Base-by-base conservation (phyloP, 176 grass and related monocot species). In the Metroxylon sagu region DNA sequence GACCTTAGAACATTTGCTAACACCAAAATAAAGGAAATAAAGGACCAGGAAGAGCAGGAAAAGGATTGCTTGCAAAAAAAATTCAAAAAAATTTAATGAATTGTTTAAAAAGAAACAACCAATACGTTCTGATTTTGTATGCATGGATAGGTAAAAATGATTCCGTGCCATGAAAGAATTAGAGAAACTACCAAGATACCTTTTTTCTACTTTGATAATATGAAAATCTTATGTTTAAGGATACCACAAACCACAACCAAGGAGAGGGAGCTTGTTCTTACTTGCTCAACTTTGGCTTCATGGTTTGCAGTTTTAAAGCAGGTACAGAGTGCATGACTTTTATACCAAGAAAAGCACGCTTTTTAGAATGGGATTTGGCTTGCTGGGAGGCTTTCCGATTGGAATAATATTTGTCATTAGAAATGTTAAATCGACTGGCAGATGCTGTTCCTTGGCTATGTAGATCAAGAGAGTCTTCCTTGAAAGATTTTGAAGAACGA, bases 341-440 rank as follows among this genome's bases (percentile, higher is more conserved):
- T 67, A 97, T 69, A 59, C 78, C 81, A 72, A 80, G 70, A 29
- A 75, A 71, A 71, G 87, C 60, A 71, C 87, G 84, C 25, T 91
- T 91, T 77, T 97, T 97, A 49, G 83, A 77, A 77, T 85, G 83
- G 69, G 87, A 83, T 82, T 90, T 96, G 61, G 87, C 81, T 74
- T 97, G 92, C 64, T 86, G 81, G 14, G 87, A 79, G 48, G 59
- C 74, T 66, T 91, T 91, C 77, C 70, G 76, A 63, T 82, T 97
- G 59, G 92, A 81, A 83, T 97, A 97, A 74, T 84, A 97, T 65
- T 85, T 88, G 65, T 97, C 92, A 49, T 97, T 97, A 59, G 92
- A 97, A 39, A 97, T 90, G 68, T 97, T 84, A 59, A 97, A 97
- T 62, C 59, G 74, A 26, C 78, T 68, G 74, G 61, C 66, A 59